A percentile compares a stretch with the other conserved stretches of the same genome.
Conservation (phyloP, 2,329 filamentous ascomycete species). For the Alternaria sp. region DNA sequence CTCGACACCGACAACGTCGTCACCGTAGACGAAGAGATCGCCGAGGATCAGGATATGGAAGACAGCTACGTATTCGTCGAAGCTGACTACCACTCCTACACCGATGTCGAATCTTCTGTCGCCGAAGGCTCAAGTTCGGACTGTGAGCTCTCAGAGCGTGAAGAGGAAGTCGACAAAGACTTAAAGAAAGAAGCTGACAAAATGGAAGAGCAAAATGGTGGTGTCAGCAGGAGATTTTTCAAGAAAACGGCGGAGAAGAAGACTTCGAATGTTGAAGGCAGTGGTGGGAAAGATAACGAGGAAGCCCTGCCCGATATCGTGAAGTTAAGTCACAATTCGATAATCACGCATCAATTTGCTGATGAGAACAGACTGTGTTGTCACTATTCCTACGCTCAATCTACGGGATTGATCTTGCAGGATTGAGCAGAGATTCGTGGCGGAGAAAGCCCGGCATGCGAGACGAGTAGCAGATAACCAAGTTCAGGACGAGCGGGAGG, state of each 20-base stretch:
- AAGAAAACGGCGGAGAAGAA: not conserved
- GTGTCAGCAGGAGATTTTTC: not conserved
- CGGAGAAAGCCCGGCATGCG: not conserved
- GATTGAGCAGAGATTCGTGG: not conserved
- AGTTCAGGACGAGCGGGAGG: not conserved
- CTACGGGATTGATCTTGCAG: not conserved
- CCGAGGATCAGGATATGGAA: not conserved
- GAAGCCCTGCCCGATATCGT: too few species aligned
- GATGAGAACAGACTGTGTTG: not conserved
- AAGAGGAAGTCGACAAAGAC: fast-evolving
- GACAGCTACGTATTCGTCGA: not conserved
- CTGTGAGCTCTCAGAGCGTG: not conserved
- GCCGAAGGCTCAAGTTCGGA: not conserved
- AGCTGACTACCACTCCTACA: not conserved
- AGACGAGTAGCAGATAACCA: not conserved
- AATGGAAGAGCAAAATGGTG: not conserved
- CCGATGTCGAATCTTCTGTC: not conserved
- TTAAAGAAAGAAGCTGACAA: not conserved
- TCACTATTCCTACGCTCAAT: not conserved
- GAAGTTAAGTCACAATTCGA: not conserved
- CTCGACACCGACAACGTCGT: not conserved
- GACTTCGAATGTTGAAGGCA: fast-evolving
- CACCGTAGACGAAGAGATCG: not conserved
- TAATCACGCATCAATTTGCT: not conserved
- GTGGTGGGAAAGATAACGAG: not conserved